These are phyloP conservation scores for Eremochloa ophiuroides DNA, from an alignment of 176 grass and related monocot genomes.

Conservation along the genomic window DNA sequence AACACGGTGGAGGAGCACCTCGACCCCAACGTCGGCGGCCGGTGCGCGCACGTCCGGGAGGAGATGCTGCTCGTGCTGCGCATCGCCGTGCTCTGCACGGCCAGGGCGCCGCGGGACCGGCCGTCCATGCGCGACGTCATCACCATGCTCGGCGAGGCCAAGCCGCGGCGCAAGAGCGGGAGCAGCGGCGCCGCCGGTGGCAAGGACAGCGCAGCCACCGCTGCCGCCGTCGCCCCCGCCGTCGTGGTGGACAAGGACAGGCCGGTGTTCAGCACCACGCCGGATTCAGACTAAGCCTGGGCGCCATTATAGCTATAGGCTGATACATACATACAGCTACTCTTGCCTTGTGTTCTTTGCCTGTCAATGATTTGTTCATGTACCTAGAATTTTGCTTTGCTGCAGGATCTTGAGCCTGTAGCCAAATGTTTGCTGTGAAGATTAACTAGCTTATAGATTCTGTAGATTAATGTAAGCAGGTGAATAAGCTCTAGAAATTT, in stretches of 20 bases:
- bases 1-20: constrained; percentile 59
- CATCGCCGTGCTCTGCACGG: constrained; percentile 93
- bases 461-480: constrained; percentile 31
- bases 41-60: constrained; percentile 75
- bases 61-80: constrained; percentile 93
- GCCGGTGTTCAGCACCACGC: constrained; percentile 76
- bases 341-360: neutral
- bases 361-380: constrained; percentile 18
- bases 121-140: constrained; percentile 90
- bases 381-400: constrained; percentile 21
- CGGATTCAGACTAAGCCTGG: constrained; percentile 44
- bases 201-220: neutral
- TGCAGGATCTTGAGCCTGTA: constrained; percentile 23
- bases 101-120: constrained; percentile 65
- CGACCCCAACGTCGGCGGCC: constrained; percentile 54
- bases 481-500: constrained; percentile 8
- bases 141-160: constrained; percentile 93
- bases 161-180: constrained; percentile 79
- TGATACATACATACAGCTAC: neutral
- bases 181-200: neutral
- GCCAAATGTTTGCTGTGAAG: neutral
- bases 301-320: neutral
- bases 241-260: constrained; percentile 66
- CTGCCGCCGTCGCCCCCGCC: neutral
- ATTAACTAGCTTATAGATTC: constrained; percentile 27